A percentile compares a stretch with the other conserved stretches of the same genome.
Evolutionary conservation across 345 rosid species (phyloP).

Genomic region (Firmiana major): DNA sequence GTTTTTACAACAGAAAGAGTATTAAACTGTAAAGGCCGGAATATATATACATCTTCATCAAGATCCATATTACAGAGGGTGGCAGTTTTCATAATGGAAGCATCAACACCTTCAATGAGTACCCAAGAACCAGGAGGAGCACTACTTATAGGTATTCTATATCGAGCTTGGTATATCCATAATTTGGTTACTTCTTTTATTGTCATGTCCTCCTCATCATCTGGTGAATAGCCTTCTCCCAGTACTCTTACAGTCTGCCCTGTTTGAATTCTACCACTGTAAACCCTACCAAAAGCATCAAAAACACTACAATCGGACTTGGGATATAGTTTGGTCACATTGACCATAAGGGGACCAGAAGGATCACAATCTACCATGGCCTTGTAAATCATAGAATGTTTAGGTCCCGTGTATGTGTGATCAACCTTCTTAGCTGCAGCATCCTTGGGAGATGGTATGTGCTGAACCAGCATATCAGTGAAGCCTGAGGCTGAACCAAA

Average conservation of each 20-base stretch:
- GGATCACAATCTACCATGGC: slow-evolving; percentile 90
- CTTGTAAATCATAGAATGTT: slow-evolving; percentile 59
- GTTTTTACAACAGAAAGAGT: slow-evolving; percentile 97
- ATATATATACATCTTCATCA: slow-evolving; percentile 83
- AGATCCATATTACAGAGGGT: slow-evolving; percentile 66
- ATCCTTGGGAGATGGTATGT: slow-evolving; percentile 92
- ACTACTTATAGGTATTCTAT: slow-evolving; percentile 83
- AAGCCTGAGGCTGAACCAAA: slow-evolving; percentile 97
- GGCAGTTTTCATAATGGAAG: slow-evolving; percentile 96
- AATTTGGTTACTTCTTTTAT: slow-evolving; percentile 87
- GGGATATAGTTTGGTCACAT: slow-evolving; percentile 91
- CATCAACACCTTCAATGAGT: slow-evolving; percentile 92
- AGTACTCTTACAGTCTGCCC: slow-evolving; percentile 86
- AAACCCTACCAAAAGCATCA: slow-evolving; percentile 96
- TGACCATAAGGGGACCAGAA: slow-evolving; percentile 89
- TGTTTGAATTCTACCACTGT: slow-evolving; percentile 85
- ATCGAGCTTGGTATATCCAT: slow-evolving; percentile 94
- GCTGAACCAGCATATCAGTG: slow-evolving; percentile 93
- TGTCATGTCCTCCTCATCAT: slow-evolving; percentile 97
- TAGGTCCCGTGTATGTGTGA: slow-evolving; percentile 77
- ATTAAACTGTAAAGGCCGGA: slow-evolving; percentile 86
- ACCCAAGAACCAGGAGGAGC: slow-evolving; percentile 99
- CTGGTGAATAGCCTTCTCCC: slow-evolving; percentile 98
- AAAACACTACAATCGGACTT: slow-evolving; percentile 96
- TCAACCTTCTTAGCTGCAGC: slow-evolving; percentile 81